Evolutionary conservation across 23 red algal species (phyloP).

Genomic region (Gracilaria gracilis): DNA sequence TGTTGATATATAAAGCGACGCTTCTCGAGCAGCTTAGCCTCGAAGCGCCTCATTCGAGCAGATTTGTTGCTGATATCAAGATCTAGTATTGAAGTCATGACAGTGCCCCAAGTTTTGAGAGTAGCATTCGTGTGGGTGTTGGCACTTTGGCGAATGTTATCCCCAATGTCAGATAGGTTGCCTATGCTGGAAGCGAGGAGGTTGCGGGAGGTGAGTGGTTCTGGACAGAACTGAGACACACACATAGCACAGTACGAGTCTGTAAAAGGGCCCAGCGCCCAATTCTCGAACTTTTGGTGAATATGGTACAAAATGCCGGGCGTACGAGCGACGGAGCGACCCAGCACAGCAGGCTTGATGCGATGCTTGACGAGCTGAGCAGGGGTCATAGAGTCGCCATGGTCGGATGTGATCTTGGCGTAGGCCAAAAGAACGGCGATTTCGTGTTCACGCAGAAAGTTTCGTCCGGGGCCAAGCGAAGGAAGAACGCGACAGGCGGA

Average conservation of each 20-base stretch:
- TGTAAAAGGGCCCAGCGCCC: slow-evolving; percentile 63
- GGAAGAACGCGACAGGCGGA: slow-evolving; percentile 56
- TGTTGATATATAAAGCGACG: slow-evolving; percentile 59
- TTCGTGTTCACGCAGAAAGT: slow-evolving; percentile 49
- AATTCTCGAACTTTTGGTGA: slow-evolving; percentile 69
- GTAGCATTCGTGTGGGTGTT: slow-evolving; percentile 44
- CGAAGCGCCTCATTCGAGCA: slow-evolving; percentile 27
- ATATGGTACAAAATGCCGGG: slow-evolving; percentile 71
- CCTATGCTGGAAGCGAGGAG: neutral
- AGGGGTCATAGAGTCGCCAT: slow-evolving; percentile 54
- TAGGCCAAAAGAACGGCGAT: slow-evolving; percentile 69
- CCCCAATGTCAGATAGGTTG: slow-evolving; percentile 22
- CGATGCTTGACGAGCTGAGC: slow-evolving; percentile 67
- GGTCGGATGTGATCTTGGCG: slow-evolving; percentile 59
- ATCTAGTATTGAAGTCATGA: slow-evolving; percentile 47
- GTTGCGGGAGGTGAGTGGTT: slow-evolving; percentile 4
- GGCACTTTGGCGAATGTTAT: slow-evolving; percentile 55
- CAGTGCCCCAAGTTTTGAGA: slow-evolving; percentile 53
- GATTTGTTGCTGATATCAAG: slow-evolving; percentile 31
- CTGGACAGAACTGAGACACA: slow-evolving; percentile 34
- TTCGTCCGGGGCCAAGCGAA: slow-evolving; percentile 9
- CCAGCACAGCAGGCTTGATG: slow-evolving; percentile 66
- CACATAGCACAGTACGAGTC: slow-evolving; percentile 57
- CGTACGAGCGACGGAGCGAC: slow-evolving; percentile 47
- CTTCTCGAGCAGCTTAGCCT: slow-evolving; percentile 55